phyloP scores from a whole-genome alignment of 1,284 basidiomycete species.

The Ceratorhiza oryzae-sativae region DNA sequence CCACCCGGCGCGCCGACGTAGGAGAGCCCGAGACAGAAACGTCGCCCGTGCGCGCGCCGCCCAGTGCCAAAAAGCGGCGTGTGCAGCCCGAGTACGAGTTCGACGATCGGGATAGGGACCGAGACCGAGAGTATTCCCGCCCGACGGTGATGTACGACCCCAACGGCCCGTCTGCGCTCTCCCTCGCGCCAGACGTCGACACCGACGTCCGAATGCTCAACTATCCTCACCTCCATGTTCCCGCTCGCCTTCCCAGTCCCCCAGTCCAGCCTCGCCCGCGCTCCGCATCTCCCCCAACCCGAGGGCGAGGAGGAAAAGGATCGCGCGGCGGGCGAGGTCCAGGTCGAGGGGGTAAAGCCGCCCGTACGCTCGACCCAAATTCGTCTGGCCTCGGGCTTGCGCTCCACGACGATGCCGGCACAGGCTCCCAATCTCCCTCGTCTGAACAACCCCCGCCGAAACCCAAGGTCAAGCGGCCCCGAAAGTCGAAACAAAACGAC shows the following conservation, averaged over 20 bases:
- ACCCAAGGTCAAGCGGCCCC: slow-evolving; percentile 25
- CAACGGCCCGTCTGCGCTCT: slow-evolving; percentile 16
- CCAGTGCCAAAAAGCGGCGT: slow-evolving; percentile 23
- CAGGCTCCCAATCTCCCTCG: neutral
- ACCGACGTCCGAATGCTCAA: slow-evolving; percentile 23
- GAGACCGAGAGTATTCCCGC: neutral
- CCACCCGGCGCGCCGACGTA: neutral
- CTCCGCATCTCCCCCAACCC: neutral
- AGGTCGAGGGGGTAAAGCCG: slow-evolving; percentile 7
- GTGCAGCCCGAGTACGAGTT: slow-evolving; percentile 8
- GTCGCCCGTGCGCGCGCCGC: slow-evolving; percentile 16
- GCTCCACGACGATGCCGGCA: neutral
- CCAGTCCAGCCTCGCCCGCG: neutral
- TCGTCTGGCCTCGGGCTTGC: slow-evolving; percentile 13
- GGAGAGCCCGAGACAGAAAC: neutral
- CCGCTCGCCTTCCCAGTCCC: slow-evolving; percentile 19
- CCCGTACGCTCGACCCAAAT: neutral
- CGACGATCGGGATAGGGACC: neutral
- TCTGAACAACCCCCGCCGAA: slow-evolving; percentile 8
- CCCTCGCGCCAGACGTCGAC: slow-evolving; percentile 16
- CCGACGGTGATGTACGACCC: slow-evolving; percentile 19
- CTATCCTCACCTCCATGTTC: slow-evolving; percentile 35
- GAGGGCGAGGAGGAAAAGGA: slow-evolving; percentile 14
- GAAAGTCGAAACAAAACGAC: slow-evolving; percentile 18
- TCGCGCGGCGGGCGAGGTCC: slow-evolving; percentile 17